A percentile compares a stretch with the other conserved stretches of the same genome.
Conservation (phyloP, 305 asterid species). For the Ilex paraguariensis region DNA sequence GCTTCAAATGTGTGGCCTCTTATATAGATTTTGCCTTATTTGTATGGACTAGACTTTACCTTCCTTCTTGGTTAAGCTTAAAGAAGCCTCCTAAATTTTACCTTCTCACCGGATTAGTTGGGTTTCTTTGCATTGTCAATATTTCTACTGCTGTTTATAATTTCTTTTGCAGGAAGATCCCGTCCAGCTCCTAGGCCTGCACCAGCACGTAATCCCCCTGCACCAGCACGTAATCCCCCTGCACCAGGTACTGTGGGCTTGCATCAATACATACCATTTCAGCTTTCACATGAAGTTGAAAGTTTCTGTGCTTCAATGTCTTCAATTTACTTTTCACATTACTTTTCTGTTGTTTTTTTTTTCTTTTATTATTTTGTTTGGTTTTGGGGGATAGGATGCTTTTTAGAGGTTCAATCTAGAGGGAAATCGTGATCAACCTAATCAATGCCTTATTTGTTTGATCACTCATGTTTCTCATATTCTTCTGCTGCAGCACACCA, state of each 20-base stretch:
- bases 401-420: neutral
- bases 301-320: neutral
- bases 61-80: too few species aligned
- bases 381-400: neutral
- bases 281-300: neutral
- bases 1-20: too few species aligned
- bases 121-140: too few species aligned
- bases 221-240: constrained; percentile 43
- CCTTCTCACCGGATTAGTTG: too few species aligned
- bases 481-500: constrained; percentile 33
- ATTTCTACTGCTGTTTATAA: neutral
- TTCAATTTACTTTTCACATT: neutral
- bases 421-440: neutral
- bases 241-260: constrained; percentile 35
- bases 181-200: constrained; percentile 44
- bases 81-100: too few species aligned
- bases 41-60: too few species aligned
- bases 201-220: constrained; percentile 42
- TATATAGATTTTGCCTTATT: too few species aligned
- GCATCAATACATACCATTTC: neutral
- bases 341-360: neutral
- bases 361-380: neutral
- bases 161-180: constrained; percentile 44
- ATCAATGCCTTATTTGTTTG: neutral
- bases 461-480: too few species aligned